phyloP scores from a whole-genome alignment of 495 filamentous ascomycete genomes.

The Niebla homalea region DNA sequence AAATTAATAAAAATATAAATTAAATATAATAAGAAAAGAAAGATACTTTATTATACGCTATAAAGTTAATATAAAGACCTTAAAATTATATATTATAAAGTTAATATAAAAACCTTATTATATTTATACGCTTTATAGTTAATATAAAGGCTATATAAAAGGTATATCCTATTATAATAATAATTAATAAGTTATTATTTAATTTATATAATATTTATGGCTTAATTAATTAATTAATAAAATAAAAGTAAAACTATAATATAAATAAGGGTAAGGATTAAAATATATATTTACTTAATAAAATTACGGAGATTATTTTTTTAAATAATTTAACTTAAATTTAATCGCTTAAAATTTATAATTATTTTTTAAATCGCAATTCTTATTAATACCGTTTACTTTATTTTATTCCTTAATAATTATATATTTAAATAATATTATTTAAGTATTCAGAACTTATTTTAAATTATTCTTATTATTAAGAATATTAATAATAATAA shows the following conservation, averaged over 20 bases:
- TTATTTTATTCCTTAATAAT: neutral
- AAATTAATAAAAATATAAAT: neutral
- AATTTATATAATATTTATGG: no score
- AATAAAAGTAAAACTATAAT: no score
- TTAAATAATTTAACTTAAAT: neutral
- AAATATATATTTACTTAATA: neutral
- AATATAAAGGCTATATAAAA: no score
- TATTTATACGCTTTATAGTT: no score
- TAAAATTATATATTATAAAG: no score
- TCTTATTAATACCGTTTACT: no score
- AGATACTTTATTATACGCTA: slow-evolving; percentile 1
- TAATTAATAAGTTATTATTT: no score
- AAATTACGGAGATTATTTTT: neutral
- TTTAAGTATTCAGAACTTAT: neutral
- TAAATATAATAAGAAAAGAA: neutral
- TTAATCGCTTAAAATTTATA: neutral
- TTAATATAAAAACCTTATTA: no score
- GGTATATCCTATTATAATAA: no score
- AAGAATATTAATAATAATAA: slow-evolving; percentile 4
- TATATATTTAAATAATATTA: neutral
- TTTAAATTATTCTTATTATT: neutral
- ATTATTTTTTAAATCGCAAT: no score
- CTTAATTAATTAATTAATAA: no score
- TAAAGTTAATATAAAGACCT: no score
- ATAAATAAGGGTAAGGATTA: neutral